phyloP scores from a whole-genome alignment of 208 protist species.

The Acanthamoeba culbertsoni region DNA sequence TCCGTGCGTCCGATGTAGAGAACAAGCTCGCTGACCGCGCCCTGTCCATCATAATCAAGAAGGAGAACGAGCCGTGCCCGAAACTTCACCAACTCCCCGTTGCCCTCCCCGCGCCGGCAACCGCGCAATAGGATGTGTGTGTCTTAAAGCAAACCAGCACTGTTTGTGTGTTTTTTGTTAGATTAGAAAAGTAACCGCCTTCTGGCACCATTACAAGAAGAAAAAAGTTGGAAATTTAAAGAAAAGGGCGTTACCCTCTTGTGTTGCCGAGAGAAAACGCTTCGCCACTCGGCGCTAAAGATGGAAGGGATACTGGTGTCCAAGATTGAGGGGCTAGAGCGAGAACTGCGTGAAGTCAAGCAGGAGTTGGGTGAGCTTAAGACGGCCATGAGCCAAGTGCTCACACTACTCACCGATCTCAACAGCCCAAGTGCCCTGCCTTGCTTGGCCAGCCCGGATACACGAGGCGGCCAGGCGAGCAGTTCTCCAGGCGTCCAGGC shows the following conservation, averaged over 20 bases:
- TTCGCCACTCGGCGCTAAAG: not conserved
- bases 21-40: not conserved
- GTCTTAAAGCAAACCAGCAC: too few relatives aligned
- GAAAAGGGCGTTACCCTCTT: not conserved
- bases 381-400: not conserved
- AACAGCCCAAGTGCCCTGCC: too few relatives aligned
- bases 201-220: too few relatives aligned
- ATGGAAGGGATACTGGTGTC: not conserved
- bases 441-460: too few relatives aligned
- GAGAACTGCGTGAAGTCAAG: not conserved
- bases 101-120: not conserved
- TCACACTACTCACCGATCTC: not conserved
- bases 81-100: not conserved
- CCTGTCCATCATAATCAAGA: not conserved
- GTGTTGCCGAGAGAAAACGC: not conserved
- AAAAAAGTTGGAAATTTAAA: too few relatives aligned
- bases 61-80: conserved; percentile 12
- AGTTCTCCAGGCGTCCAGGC: too few relatives aligned
- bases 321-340: not conserved
- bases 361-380: not conserved
- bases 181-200: too few relatives aligned
- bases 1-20: not conserved
- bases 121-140: not conserved
- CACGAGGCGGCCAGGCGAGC: too few relatives aligned
- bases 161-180: too few relatives aligned